phyloP scores from a whole-genome alignment of 2,329 filamentous ascomycete genomes.

The Pyrenophora graminea region DNA sequence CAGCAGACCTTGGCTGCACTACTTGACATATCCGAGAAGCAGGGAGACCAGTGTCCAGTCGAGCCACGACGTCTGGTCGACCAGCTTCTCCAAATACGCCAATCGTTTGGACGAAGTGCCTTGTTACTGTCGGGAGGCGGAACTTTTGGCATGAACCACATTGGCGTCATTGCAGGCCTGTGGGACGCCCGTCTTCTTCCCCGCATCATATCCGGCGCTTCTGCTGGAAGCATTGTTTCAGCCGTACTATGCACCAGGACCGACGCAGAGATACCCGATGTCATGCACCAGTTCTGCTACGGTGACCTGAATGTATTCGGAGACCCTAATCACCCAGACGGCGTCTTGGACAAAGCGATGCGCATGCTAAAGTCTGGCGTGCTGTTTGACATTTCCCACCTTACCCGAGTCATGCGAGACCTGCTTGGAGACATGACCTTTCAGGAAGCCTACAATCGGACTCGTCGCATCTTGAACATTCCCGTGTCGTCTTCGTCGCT shows the following conservation, averaged over 20 bases:
- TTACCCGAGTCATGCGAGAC: conserved; percentile 78
- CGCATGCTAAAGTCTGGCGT: conserved; percentile 79
- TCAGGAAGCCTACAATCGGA: conserved; percentile 94
- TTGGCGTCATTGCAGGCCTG: conserved; percentile 82
- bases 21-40: conserved; percentile 63
- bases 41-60: conserved; percentile 55
- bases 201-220: conserved; percentile 84
- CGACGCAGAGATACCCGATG: conserved; percentile 74
- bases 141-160: conserved; percentile 90
- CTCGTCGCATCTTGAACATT: conserved; percentile 87
- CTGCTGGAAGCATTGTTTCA: conserved; percentile 84
- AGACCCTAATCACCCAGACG: conserved; percentile 62
- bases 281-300: conserved; percentile 73
- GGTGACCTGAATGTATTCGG: conserved; percentile 84
- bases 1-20: conserved; percentile 73
- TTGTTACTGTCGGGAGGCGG: conserved; percentile 82
- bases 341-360: conserved; percentile 69
- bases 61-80: conserved; percentile 67
- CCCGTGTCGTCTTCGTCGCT: conserved; percentile 86
- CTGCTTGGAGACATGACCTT: conserved; percentile 90
- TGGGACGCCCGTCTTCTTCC: conserved; percentile 76
- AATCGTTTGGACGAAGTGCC: conserved; percentile 83
- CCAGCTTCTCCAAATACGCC: conserved; percentile 70
- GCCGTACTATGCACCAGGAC: conserved; percentile 77
- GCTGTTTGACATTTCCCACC: conserved; percentile 81